Evolutionary conservation across 805 yeast species (phyloP).

Genomic region (Metschnikowia kunwiensis): DNA sequence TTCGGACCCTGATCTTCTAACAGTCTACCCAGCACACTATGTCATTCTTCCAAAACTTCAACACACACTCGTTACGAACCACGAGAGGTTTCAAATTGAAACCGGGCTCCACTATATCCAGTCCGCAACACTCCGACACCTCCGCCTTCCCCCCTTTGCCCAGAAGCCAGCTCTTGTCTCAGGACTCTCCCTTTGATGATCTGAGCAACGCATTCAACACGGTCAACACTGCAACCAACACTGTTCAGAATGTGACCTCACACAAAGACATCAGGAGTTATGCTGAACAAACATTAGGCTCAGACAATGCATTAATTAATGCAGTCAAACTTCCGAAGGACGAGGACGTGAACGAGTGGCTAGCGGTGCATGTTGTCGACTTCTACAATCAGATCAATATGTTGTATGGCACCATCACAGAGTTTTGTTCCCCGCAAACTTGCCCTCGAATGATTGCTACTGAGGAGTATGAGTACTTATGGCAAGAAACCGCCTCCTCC

Average conservation of each 20-base stretch:
- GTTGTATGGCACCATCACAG: constrained; percentile 94
- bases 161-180: constrained; percentile 10
- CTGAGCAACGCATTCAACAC: constrained; percentile 24
- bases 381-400: constrained; percentile 94
- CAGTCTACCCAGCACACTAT: constrained; percentile 14
- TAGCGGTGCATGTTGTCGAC: constrained; percentile 97
- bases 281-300: constrained; percentile 93
- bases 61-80: constrained; percentile 40
- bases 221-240: constrained; percentile 22
- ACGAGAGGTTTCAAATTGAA: constrained; percentile 45
- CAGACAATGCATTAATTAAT: constrained; percentile 84
- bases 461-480: constrained; percentile 90
- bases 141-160: constrained; percentile 32
- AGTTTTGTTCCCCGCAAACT: constrained; percentile 90
- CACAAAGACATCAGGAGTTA: constrained; percentile 79
- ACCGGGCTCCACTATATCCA: constrained; percentile 37
- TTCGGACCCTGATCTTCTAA: not conserved
- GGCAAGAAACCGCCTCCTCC: constrained; percentile 71
- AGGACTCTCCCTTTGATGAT: constrained; percentile 9
- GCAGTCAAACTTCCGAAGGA: constrained; percentile 93
- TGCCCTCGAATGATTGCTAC: constrained; percentile 99
- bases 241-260: constrained; percentile 37
- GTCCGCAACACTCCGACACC: constrained; percentile 35
- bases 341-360: constrained; percentile 90
- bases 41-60: constrained; percentile 45